Evolutionary conservation across 176 grass and related monocot genomes (phyloP).

Genomic region (Musa schizocarpa): DNA sequence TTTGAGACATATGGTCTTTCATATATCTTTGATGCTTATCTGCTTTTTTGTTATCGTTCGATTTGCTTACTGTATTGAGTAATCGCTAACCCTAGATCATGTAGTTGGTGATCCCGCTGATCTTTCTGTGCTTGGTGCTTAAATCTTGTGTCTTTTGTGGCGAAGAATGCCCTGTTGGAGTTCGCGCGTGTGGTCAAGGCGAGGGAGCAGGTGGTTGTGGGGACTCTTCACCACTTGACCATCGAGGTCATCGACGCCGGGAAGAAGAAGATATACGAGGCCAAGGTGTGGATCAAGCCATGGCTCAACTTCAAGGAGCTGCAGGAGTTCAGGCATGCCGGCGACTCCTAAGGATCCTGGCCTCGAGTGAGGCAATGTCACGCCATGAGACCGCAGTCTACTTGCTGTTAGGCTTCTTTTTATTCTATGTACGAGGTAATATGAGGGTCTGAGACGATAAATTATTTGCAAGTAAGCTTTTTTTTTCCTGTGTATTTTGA

Average conservation of each 20-base stretch:
- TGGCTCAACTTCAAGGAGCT: conserved; percentile 93
- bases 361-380: conserved; percentile 33
- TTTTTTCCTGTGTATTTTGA: not conserved
- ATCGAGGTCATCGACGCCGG: conserved; percentile 68
- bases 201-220: conserved; percentile 76
- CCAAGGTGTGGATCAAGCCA: conserved; percentile 92
- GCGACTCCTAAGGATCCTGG: conserved; percentile 41
- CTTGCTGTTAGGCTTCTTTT: not conserved
- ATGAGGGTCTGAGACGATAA: not conserved
- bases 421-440: not conserved
- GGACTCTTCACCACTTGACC: conserved; percentile 73
- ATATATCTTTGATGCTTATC: too few relatives aligned
- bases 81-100: too few relatives aligned
- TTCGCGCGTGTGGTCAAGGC: conserved; percentile 73
- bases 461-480: not conserved
- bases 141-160: not conserved
- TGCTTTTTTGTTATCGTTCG: too few relatives aligned
- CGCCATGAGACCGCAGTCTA: not conserved
- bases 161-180: conserved; percentile 71
- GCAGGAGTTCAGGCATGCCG: conserved; percentile 50
- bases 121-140: not conserved
- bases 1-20: too few relatives aligned
- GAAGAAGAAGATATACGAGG: conserved; percentile 73
- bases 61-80: too few relatives aligned
- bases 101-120: not conserved